phyloP scores from a whole-genome alignment of 2,329 filamentous ascomycete species.

The Acephala macrosclerotiorum region DNA sequence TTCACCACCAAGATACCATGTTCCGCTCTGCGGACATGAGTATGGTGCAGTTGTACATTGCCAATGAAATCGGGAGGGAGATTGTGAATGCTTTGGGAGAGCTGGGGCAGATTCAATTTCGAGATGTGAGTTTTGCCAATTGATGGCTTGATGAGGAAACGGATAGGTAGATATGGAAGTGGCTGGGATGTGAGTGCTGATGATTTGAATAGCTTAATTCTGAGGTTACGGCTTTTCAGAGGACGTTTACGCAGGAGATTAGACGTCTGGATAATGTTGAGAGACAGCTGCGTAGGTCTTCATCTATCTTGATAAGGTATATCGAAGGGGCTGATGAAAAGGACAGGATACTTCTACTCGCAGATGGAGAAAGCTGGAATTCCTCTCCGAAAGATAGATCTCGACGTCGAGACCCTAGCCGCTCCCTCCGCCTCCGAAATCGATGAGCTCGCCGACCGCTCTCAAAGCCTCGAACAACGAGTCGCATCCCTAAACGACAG shows the following conservation, averaged over 20 bases:
- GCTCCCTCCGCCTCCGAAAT: slow-evolving; percentile 93
- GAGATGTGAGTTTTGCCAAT: slow-evolving; percentile 71
- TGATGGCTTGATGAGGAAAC: too few relatives aligned
- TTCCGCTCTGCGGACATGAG: slow-evolving; percentile 99
- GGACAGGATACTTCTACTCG: slow-evolving; percentile 89
- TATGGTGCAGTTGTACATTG: slow-evolving; percentile 99
- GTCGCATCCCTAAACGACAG: slow-evolving; percentile 94
- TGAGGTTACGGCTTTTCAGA: slow-evolving; percentile 91
- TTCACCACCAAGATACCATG: slow-evolving; percentile 83
- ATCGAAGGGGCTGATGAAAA: slow-evolving; percentile 45
- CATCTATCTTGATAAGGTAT: neutral
- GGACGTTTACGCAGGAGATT: slow-evolving; percentile 97
- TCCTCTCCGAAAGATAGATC: slow-evolving; percentile 85
- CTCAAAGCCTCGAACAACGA: slow-evolving; percentile 90
- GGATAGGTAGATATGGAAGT: too few relatives aligned
- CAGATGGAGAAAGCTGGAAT: slow-evolving; percentile 97
- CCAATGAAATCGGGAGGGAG: slow-evolving; percentile 98
- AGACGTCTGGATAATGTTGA: slow-evolving; percentile 97
- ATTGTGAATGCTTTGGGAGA: slow-evolving; percentile 96
- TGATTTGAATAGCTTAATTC: slow-evolving; percentile 76
- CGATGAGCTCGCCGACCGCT: slow-evolving; percentile 91
- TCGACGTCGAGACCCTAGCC: slow-evolving; percentile 86
- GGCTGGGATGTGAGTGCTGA: slow-evolving; percentile 31
- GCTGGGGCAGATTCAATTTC: slow-evolving; percentile 94
- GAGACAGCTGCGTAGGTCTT: slow-evolving; percentile 85